Percentiles rank a stretch among this genome's conserved stretches.
These are phyloP conservation scores for Ophiorrhiza pumila DNA, from an alignment of 257 asterid genomes.

Conservation along the genomic window DNA sequence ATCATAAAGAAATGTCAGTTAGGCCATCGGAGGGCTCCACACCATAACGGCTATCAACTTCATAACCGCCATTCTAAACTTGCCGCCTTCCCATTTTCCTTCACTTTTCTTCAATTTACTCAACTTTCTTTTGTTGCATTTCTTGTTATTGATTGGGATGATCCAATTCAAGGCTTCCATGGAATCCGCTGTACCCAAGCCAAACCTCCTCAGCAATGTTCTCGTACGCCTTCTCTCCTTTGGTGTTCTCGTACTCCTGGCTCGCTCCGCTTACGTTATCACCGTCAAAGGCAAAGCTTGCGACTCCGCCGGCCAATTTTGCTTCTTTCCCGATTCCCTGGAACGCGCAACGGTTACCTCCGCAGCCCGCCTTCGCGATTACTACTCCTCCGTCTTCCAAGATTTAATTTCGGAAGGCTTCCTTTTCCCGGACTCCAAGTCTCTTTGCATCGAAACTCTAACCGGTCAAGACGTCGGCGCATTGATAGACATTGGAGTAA, in stretches of 20 bases:
- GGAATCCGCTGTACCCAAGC: constrained; percentile 28
- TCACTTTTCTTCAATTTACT: neutral
- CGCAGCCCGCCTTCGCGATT: constrained; percentile 27
- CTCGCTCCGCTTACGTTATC: constrained; percentile 54
- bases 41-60: constrained; percentile 2
- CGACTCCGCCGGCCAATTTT: constrained; percentile 34
- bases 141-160: neutral
- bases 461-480: constrained; percentile 41
- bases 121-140: neutral
- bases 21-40: neutral
- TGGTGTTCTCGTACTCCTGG: constrained; percentile 46
- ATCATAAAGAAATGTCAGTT: neutral
- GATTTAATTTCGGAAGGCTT: constrained; percentile 42
- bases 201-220: constrained; percentile 35
- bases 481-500: constrained; percentile 44
- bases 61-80: neutral
- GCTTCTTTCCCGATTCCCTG: constrained; percentile 29
- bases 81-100: too few species aligned
- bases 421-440: constrained; percentile 35
- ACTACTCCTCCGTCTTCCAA: constrained; percentile 46
- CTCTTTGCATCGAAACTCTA: constrained; percentile 45
- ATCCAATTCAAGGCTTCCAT: constrained; percentile 30
- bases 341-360: constrained; percentile 7
- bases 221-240: constrained; percentile 54
- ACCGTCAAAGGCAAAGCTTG: constrained; percentile 40